Evolutionary conservation across 2,329 filamentous ascomycete species (phyloP).

Genomic region (Orbilia ellipsospora): DNA sequence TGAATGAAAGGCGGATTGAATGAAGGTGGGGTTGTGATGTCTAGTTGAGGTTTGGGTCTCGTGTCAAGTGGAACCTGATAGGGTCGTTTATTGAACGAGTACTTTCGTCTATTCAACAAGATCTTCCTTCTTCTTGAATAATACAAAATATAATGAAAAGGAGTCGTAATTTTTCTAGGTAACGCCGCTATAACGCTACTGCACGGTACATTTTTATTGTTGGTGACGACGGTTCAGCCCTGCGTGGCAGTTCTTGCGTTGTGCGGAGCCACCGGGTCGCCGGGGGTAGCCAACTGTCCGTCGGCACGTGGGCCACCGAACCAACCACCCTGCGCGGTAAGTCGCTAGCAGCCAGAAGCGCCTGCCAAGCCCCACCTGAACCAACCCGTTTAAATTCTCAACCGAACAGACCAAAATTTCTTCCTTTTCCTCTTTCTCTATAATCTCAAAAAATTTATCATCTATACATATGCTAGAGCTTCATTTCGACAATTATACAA

Average conservation of each 20-base stretch:
- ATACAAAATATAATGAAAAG: no score
- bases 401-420: background rate
- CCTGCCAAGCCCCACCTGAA: background rate
- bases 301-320: slow-evolving; percentile 4
- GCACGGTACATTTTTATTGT: no score
- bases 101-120: background rate
- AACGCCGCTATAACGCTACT: no score
- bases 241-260: slow-evolving; percentile 12
- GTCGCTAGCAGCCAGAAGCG: background rate
- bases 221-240: no score
- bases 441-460: slow-evolving; percentile 55
- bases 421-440: slow-evolving; percentile 31
- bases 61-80: slow-evolving; percentile 15
- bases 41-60: background rate
- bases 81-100: background rate
- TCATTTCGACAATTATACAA: slow-evolving; percentile 52
- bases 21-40: background rate
- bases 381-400: slow-evolving; percentile 9
- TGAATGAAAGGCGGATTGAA: no score
- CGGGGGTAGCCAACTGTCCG: slow-evolving; percentile 1
- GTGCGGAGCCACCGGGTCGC: background rate
- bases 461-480: slow-evolving; percentile 56
- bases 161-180: no score
- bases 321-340: background rate
- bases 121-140: no score